These are phyloP conservation scores for Mucor mucedo DNA, from an alignment of 371 early-diverging fungal species.

Conservation along the genomic window DNA sequence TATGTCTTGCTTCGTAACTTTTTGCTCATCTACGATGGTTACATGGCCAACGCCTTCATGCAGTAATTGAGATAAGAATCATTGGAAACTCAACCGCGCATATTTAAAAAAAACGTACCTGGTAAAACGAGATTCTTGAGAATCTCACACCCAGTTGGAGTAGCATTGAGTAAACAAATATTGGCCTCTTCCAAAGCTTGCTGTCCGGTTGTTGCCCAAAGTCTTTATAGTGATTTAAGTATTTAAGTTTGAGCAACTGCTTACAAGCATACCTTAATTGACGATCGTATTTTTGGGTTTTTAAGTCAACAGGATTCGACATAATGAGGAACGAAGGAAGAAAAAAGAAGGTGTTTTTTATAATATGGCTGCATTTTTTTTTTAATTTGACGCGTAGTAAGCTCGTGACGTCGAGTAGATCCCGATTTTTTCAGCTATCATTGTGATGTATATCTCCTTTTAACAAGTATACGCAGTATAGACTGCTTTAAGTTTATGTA, in stretches of 20 bases:
- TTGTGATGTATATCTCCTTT: no score
- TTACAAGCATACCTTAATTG: conserved; percentile 74
- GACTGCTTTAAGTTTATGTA: no score
- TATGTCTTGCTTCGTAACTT: conserved; percentile 69
- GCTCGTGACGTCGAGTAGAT: no score
- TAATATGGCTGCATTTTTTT: no score
- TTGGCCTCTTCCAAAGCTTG: conserved; percentile 81
- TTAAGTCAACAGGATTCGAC: conserved; percentile 49
- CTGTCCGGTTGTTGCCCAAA: conserved; percentile 94
- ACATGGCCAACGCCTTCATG: conserved; percentile 84
- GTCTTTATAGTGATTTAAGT: conserved; percentile 48
- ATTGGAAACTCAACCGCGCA: neutral
- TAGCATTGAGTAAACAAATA: conserved; percentile 83
- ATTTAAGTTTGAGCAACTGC: neutral
- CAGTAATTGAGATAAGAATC: neutral
- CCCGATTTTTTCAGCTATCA: no score
- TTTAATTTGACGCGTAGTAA: no score
- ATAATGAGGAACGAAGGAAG: conserved; percentile 5
- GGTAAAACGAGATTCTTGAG: conserved; percentile 95
- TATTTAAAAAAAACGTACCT: conserved; percentile 57
- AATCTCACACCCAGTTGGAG: conserved; percentile 86
- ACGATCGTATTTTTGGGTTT: conserved; percentile 90
- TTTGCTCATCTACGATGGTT: conserved; percentile 77
- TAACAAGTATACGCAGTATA: no score
- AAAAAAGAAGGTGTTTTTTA: no score